Conservation (phyloP, 2,329 filamentous ascomycete genomes). For the Aspergillus novofumigatus region DNA sequence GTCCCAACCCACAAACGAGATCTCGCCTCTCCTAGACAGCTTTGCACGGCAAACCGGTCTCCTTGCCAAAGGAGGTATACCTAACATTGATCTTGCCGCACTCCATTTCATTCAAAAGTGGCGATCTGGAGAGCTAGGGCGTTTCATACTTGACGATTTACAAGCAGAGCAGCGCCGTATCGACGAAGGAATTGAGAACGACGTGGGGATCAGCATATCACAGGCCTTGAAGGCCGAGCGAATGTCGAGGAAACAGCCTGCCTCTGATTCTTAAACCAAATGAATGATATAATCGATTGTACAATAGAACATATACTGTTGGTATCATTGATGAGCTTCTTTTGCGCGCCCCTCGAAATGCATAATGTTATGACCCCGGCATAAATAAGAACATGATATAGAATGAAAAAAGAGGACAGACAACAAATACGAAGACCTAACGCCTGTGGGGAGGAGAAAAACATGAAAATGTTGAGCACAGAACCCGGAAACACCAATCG, state of each 20-base stretch:
- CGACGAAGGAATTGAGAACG: slow-evolving; percentile 26
- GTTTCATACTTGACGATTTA: slow-evolving; percentile 75
- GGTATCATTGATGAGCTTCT: slow-evolving; percentile 16
- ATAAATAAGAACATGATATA: slow-evolving; percentile 5
- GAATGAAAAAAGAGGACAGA: slow-evolving; percentile 6
- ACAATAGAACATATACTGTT: slow-evolving; percentile 19
- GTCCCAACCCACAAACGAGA: slow-evolving; percentile 74
- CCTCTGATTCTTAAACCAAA: slow-evolving; percentile 17
- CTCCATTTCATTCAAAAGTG: slow-evolving; percentile 78
- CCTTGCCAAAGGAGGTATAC: slow-evolving; percentile 66
- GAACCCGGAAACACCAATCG: slow-evolving; percentile 5
- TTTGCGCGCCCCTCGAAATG: slow-evolving; percentile 10
- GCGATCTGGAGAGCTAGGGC: slow-evolving; percentile 70
- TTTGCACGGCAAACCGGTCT: slow-evolving; percentile 73
- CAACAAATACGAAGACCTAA: slow-evolving; percentile 14
- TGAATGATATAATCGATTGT: slow-evolving; percentile 18
- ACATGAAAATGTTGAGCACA: slow-evolving; percentile 11
- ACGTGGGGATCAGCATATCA: slow-evolving; percentile 38
- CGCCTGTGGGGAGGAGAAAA: slow-evolving; percentile 13
- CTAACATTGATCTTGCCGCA: slow-evolving; percentile 69
- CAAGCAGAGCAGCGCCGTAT: slow-evolving; percentile 55
- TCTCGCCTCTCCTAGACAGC: slow-evolving; percentile 65
- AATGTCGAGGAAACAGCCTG: slow-evolving; percentile 23
- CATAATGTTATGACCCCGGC: slow-evolving; percentile 10
- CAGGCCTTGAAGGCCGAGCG: slow-evolving; percentile 41